Evolutionary conservation across 257 asterid species (phyloP).

Genomic region (Dorcoceras hygrometricum): DNA sequence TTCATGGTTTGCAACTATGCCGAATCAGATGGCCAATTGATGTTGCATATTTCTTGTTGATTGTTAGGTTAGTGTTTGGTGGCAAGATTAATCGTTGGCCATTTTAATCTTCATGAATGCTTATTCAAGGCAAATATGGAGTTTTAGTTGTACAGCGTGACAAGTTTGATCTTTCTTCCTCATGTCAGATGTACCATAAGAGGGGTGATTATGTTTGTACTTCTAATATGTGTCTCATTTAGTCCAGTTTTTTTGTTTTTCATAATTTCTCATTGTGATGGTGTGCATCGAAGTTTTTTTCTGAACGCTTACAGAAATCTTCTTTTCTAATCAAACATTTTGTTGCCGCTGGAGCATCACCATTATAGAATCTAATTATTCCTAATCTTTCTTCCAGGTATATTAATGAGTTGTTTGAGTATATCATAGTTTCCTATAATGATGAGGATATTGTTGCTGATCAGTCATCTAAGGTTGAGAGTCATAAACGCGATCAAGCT

Average conservation of each 20-base stretch:
- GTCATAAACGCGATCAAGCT: conserved; percentile 31
- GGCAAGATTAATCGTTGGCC: background rate
- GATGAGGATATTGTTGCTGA: conserved; percentile 41
- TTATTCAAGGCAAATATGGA: background rate
- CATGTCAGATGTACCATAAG: conserved; percentile 2
- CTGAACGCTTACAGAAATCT: conserved; percentile 6
- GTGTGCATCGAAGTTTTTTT: background rate
- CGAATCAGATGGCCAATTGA: background rate
- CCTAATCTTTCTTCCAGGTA: conserved; percentile 41
- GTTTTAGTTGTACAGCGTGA: conserved; percentile 4
- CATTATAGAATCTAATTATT: conserved; percentile 23
- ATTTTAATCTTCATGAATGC: background rate
- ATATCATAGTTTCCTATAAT: conserved; percentile 44
- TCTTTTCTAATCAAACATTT: background rate
- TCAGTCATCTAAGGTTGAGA: conserved; percentile 37
- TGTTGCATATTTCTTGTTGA: background rate
- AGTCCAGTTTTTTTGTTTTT: background rate
- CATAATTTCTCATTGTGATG: background rate
- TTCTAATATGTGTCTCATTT: background rate
- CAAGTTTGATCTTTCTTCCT: conserved; percentile 6
- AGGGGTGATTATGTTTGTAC: background rate
- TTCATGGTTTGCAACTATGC: background rate
- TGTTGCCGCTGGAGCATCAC: conserved; percentile 20
- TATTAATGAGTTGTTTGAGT: conserved; percentile 72
- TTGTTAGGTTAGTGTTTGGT: background rate